Evolutionary conservation across 805 yeast genomes (phyloP).

Genomic region (Wickerhamomyces mucosus): DNA sequence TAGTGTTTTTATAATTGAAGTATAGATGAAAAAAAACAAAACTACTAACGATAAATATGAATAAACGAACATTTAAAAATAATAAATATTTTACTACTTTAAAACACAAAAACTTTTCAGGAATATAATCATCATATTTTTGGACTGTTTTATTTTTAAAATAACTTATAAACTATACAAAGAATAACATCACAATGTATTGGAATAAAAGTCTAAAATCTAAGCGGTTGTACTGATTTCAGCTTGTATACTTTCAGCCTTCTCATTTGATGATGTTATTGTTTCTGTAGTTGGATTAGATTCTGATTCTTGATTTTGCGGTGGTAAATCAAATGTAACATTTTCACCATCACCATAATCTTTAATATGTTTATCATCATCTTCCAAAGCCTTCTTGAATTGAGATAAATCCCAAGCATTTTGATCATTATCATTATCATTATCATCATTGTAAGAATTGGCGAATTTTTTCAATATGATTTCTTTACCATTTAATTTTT

Average conservation of each 20-base stretch:
- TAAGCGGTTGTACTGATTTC: too few relatives aligned
- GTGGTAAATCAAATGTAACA: conserved; percentile 24
- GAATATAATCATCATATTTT: too few relatives aligned
- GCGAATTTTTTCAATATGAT: conserved; percentile 49
- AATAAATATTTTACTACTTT: too few relatives aligned
- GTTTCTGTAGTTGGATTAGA: neutral
- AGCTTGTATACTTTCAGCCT: conserved; percentile 23
- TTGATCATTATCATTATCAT: conserved; percentile 39
- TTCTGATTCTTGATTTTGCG: conserved; percentile 10
- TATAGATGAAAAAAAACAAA: too few relatives aligned
- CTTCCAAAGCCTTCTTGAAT: conserved; percentile 28
- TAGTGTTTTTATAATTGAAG: too few relatives aligned
- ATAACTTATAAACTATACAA: too few relatives aligned
- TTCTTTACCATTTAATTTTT: conserved; percentile 57
- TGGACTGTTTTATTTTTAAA: too few relatives aligned
- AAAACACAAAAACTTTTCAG: too few relatives aligned
- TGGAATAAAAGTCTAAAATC: neutral
- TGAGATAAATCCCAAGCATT: conserved; percentile 34
- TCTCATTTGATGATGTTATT: too few relatives aligned
- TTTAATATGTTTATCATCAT: conserved; percentile 27
- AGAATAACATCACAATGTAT: conserved; percentile 18
- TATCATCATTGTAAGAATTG: conserved; percentile 47
- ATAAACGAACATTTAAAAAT: too few relatives aligned
- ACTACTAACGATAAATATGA: too few relatives aligned
- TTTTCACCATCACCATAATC: conserved; percentile 35